phyloP scores from a whole-genome alignment of 169 alveolate species.

The Sarcocystis neurona region DNA sequence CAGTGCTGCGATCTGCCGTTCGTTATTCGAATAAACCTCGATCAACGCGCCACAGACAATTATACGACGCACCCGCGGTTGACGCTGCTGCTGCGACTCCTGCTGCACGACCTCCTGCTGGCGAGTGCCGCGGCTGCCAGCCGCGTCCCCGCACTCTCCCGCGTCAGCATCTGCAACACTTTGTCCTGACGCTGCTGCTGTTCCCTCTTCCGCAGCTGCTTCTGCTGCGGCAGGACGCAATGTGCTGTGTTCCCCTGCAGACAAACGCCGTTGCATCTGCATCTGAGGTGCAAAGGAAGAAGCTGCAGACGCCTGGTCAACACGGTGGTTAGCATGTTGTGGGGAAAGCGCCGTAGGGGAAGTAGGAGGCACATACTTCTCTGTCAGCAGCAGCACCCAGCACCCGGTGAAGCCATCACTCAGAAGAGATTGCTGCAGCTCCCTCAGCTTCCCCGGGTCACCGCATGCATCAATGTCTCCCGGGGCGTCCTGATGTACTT shows the following conservation, averaged over 20 bases:
- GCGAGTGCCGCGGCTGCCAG: slow-evolving; percentile 22
- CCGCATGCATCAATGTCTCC: too few species aligned
- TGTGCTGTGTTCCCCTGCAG: slow-evolving; percentile 1
- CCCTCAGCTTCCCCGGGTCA: slow-evolving; percentile 35
- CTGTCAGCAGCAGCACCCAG: slow-evolving; percentile 56
- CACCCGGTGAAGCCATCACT: slow-evolving; percentile 47
- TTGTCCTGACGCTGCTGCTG: neutral
- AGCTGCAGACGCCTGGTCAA: too few species aligned
- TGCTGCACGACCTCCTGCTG: neutral
- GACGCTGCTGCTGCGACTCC: neutral
- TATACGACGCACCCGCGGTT: slow-evolving; percentile 16
- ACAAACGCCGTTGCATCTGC: slow-evolving; percentile 47
- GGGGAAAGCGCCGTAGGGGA: too few species aligned
- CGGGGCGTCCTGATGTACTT: neutral
- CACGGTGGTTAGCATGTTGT: too few species aligned
- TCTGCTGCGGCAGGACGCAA: neutral
- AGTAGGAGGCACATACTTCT: slow-evolving; percentile 40
- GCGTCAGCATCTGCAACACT: neutral
- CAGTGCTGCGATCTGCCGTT: slow-evolving; percentile 49
- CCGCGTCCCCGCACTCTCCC: neutral
- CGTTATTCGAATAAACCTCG: slow-evolving; percentile 45
- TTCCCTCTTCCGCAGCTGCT: slow-evolving; percentile 26
- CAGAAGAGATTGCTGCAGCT: slow-evolving; percentile 31
- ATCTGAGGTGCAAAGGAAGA: too few species aligned
- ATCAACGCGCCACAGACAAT: slow-evolving; percentile 53